phyloP scores from a whole-genome alignment of 2,329 filamentous ascomycete species.

The Ophiosphaerella narmari region DNA sequence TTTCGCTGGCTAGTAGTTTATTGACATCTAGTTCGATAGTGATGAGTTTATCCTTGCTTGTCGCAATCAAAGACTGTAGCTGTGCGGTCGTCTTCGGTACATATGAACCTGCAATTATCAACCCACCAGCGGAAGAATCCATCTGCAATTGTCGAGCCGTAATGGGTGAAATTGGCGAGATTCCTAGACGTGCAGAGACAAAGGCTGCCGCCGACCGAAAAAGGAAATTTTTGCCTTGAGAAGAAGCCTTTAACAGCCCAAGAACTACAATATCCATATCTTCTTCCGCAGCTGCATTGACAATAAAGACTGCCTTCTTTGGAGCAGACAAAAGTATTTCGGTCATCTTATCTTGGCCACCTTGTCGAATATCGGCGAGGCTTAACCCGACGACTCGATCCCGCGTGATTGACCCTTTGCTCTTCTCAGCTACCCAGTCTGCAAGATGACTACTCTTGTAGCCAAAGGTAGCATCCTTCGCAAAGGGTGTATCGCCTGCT shows the following conservation, averaged over 20 bases:
- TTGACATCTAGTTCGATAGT: slow-evolving; percentile 56
- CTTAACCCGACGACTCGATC: slow-evolving; percentile 52
- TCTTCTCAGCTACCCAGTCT: slow-evolving; percentile 62
- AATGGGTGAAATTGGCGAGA: slow-evolving; percentile 57
- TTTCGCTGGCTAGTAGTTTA: slow-evolving; percentile 50
- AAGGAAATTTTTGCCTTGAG: slow-evolving; percentile 50
- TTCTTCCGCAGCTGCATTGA: slow-evolving; percentile 59
- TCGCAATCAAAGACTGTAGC: slow-evolving; percentile 50
- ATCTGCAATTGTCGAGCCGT: slow-evolving; percentile 51
- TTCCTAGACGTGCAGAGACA: slow-evolving; percentile 58
- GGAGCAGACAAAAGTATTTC: slow-evolving; percentile 47
- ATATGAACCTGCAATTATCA: slow-evolving; percentile 63
- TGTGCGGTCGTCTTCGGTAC: slow-evolving; percentile 65
- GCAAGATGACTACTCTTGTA: slow-evolving; percentile 59
- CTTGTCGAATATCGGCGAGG: slow-evolving; percentile 54
- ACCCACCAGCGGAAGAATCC: slow-evolving; percentile 51
- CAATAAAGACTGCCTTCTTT: slow-evolving; percentile 52
- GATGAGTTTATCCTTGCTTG: slow-evolving; percentile 49
- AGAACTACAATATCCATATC: slow-evolving; percentile 62
- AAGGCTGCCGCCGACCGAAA: slow-evolving; percentile 55
- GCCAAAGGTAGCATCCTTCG: slow-evolving; percentile 62
- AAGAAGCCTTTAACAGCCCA: slow-evolving; percentile 51
- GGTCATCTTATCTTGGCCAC: slow-evolving; percentile 51
- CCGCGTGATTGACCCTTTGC: slow-evolving; percentile 46
- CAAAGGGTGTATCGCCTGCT: slow-evolving; percentile 60